These are phyloP conservation scores for Suillus alpinus DNA, from an alignment of 768 basidiomycete species.

Conservation along the genomic window DNA sequence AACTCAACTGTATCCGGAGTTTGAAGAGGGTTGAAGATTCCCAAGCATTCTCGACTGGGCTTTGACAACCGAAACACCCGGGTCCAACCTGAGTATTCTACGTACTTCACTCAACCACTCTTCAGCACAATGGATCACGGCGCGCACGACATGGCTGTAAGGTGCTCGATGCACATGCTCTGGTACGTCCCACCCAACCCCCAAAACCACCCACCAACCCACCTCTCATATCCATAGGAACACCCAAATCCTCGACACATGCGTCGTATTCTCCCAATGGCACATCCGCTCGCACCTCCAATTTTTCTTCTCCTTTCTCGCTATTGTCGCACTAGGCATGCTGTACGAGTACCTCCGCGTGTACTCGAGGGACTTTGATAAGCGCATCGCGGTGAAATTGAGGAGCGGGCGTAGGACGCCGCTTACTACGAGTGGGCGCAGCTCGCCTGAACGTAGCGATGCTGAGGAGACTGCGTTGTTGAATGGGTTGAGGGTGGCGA, in stretches of 20 bases:
- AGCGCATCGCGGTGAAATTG: constrained; percentile 50
- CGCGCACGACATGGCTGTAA: constrained; percentile 48
- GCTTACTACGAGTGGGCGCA: constrained; percentile 36
- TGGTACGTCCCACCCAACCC: constrained; percentile 42
- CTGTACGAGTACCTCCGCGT: constrained; percentile 78
- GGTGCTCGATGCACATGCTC: constrained; percentile 80
- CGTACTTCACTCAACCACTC: neutral
- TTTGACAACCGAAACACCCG: neutral
- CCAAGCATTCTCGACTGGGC: neutral
- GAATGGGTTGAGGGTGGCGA: constrained; percentile 41
- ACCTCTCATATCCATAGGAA: constrained; percentile 37
- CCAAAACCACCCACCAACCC: neutral
- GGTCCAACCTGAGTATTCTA: too few species aligned
- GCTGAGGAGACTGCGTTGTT: constrained; percentile 56
- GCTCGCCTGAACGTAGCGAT: constrained; percentile 34
- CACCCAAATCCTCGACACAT: constrained; percentile 75
- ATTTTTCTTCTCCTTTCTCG: constrained; percentile 65
- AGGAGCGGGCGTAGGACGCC: constrained; percentile 48
- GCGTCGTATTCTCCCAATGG: constrained; percentile 79
- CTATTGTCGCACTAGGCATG: constrained; percentile 65
- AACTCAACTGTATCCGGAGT: neutral
- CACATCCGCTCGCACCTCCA: constrained; percentile 56
- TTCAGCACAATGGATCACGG: constrained; percentile 40
- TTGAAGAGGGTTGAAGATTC: neutral
- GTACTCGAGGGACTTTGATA: constrained; percentile 58